These are phyloP conservation scores for Fusarium hostae DNA, from an alignment of 2,329 filamentous ascomycete species.

Conservation along the genomic window DNA sequence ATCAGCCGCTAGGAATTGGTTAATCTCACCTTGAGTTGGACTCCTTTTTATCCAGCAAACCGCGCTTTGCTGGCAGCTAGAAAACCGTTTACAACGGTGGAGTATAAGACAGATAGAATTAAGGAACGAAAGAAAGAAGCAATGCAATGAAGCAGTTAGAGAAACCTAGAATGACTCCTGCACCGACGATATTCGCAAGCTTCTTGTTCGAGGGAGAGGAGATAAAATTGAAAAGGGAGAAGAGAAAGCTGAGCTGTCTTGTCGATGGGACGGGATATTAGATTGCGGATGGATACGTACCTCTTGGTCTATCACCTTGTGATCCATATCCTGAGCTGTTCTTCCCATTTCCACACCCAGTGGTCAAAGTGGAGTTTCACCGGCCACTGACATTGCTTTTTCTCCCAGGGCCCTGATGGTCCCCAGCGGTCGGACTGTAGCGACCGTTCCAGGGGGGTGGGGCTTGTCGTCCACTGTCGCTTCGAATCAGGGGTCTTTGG, in stretches of 20 bases:
- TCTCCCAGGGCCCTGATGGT: conserved; percentile 23
- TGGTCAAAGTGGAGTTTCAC: conserved; percentile 18
- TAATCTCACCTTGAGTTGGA: conserved; percentile 34
- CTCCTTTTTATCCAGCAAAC: conserved; percentile 38
- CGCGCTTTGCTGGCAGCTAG: conserved; percentile 24
- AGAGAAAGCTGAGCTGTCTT: conserved; percentile 39
- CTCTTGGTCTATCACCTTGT: conserved; percentile 24
- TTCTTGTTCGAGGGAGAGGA: conserved; percentile 22
- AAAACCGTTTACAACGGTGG: conserved; percentile 1
- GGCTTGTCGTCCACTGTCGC: conserved; percentile 14
- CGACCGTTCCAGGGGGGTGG: conserved; percentile 29
- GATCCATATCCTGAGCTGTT: conserved; percentile 32
- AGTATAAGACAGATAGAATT: conserved; percentile 1
- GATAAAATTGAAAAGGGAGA: conserved; percentile 17
- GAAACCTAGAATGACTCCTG: conserved; percentile 24
- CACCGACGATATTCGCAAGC: conserved; percentile 24
- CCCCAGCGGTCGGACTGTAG: conserved; percentile 33
- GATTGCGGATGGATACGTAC: conserved; percentile 40
- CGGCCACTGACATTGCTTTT: conserved; percentile 25
- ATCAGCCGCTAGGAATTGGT: conserved; percentile 25
- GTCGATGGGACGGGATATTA: conserved; percentile 38
- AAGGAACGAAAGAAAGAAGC: conserved; percentile 27
- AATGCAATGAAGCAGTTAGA: conserved; percentile 27
- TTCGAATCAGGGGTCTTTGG: conserved; percentile 31
- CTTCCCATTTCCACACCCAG: conserved; percentile 30